Conservation (phyloP, 495 filamentous ascomycete genomes). For the Neurospora sp. region DNA sequence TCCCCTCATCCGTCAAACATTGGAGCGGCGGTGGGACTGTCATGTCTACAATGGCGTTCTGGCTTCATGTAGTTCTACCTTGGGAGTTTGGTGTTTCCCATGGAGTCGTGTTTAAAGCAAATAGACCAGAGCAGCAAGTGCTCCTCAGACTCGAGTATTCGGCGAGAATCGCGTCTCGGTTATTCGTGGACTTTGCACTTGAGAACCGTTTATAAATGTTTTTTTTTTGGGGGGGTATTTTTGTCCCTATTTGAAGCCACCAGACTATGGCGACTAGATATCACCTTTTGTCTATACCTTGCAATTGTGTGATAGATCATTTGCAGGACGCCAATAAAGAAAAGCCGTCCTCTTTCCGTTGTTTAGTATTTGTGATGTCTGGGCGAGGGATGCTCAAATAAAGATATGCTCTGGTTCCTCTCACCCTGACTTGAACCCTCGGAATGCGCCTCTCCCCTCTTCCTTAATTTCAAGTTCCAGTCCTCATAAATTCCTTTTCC, state of each 20-base stretch:
- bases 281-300: background rate
- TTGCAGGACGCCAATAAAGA: background rate
- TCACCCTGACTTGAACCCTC: background rate
- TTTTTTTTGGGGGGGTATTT: background rate
- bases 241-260: background rate
- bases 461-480: background rate
- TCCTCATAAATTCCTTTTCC: background rate
- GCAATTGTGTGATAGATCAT: background rate
- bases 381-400: background rate
- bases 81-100: background rate
- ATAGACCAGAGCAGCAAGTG: background rate
- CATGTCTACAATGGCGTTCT: background rate
- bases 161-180: no score
- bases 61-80: background rate
- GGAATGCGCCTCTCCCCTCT: background rate
- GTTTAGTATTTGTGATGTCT: background rate
- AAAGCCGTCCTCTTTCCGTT: background rate
- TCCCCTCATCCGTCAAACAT: background rate
- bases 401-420: background rate
- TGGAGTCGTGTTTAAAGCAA: background rate
- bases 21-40: background rate
- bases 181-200: background rate
- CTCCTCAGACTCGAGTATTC: background rate
- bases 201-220: background rate
- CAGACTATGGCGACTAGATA: background rate